phyloP scores from a whole-genome alignment of 805 yeast genomes.

The Candida ulmi region DNA sequence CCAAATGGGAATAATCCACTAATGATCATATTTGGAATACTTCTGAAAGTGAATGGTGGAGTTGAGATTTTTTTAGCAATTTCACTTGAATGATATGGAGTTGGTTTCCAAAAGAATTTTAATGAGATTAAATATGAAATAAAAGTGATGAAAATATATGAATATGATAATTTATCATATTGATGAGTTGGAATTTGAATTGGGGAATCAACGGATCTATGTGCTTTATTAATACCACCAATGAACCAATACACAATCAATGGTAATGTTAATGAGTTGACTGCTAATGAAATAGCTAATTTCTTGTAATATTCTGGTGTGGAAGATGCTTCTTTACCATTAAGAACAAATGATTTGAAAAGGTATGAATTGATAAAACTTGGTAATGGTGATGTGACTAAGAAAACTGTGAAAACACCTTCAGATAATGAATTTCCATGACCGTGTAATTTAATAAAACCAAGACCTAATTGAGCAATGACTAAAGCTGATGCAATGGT shows the following conservation, averaged over 20 bases:
- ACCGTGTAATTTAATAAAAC: slow-evolving; percentile 12
- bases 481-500: slow-evolving; percentile 6
- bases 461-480: slow-evolving; percentile 4
- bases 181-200: slow-evolving; percentile 7
- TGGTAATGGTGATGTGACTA: slow-evolving; percentile 14
- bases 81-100: slow-evolving; percentile 9
- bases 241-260: slow-evolving; percentile 5
- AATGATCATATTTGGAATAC: slow-evolving; percentile 21
- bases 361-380: slow-evolving; percentile 14
- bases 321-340: not conserved
- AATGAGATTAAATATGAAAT: slow-evolving; percentile 10
- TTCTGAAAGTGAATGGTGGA: slow-evolving; percentile 21
- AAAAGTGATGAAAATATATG: slow-evolving; percentile 10
- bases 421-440: slow-evolving; percentile 7
- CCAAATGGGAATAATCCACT: slow-evolving; percentile 26
- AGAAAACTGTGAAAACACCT: slow-evolving; percentile 4
- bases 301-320: slow-evolving; percentile 2
- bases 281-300: slow-evolving; percentile 1
- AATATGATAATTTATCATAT: slow-evolving; percentile 2
- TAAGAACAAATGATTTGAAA: slow-evolving; percentile 11
- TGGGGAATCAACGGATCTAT: slow-evolving; percentile 21
- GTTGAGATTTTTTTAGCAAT: slow-evolving; percentile 19
- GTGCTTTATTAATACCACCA: slow-evolving; percentile 12
- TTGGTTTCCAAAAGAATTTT: slow-evolving; percentile 6
- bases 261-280: slow-evolving; percentile 21